Percentiles rank a stretch among this genome's conserved stretches.
These are phyloP conservation scores for Globisporangium apiculatum DNA, from an alignment of 352 stramenopile genomes.

Conservation along the genomic window DNA sequence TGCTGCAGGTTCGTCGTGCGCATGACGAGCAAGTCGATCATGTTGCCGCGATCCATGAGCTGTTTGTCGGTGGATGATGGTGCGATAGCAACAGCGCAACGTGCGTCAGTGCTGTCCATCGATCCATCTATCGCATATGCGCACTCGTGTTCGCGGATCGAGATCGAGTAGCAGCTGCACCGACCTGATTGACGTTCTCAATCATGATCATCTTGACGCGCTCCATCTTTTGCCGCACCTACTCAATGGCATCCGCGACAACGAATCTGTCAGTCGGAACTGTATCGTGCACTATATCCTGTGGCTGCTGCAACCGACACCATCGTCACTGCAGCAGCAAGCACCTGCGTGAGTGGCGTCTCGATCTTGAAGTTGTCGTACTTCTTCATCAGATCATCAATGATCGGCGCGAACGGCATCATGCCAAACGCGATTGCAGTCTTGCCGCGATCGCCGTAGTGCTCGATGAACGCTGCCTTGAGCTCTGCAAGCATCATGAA, in stretches of 20 bases:
- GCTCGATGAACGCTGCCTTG: slow-evolving; percentile 51
- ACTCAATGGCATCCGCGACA: background rate
- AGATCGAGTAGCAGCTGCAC: background rate
- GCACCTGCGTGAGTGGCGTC: slow-evolving; percentile 62
- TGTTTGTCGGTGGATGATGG: slow-evolving; percentile 29
- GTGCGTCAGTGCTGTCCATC: background rate
- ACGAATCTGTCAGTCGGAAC: too few relatives aligned
- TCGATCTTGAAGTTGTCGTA: slow-evolving; percentile 81
- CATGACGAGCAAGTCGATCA: slow-evolving; percentile 92
- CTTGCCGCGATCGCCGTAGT: slow-evolving; percentile 59
- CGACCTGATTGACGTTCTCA: slow-evolving; percentile 94
- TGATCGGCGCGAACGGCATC: slow-evolving; percentile 45
- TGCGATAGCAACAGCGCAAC: background rate
- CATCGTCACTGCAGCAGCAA: too few relatives aligned
- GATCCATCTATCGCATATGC: too few relatives aligned
- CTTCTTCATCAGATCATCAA: slow-evolving; percentile 72
- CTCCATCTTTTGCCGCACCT: slow-evolving; percentile 95
- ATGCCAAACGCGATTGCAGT: slow-evolving; percentile 69
- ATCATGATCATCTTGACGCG: slow-evolving; percentile 98
- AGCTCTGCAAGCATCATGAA: slow-evolving; percentile 68
- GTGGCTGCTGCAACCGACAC: too few relatives aligned
- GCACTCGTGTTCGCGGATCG: too few relatives aligned
- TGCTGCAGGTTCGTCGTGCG: slow-evolving; percentile 92
- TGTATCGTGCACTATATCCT: too few relatives aligned
- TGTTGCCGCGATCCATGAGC: slow-evolving; percentile 97